Evolutionary conservation across 108 stramenopile species (phyloP), one percentile per base, ranked within the genome.

Genomic region (Skeletonema potamos): DNA sequence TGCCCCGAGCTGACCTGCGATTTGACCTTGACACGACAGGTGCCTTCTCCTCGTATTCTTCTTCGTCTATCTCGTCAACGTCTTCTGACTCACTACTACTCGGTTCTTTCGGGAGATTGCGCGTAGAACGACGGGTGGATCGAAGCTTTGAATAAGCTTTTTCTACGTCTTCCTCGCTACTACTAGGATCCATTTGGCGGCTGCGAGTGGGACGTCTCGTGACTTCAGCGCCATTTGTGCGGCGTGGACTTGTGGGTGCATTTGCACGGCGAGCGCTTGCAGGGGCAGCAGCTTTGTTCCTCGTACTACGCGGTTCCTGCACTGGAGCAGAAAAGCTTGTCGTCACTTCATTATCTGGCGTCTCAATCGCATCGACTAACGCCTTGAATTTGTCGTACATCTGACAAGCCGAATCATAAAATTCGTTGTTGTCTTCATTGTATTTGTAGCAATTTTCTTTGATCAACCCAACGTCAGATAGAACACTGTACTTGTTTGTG

Each of bases 371-470:
- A 60, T 72, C 76, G 13, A 81, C 75, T 44, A 86, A 44, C 1
- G 60, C 24, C 64, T 85, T 85, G 79, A 94, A 88, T 24, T 84
- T 73, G 0, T 76, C 37, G 43, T 79, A 75, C 87, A 94, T 82
- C 41, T 82, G 66, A 22, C 46, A 60, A 39, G 89, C 90, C 29
- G 76, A 34, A 12, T 54, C 72, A 9, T 77, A 73, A 33, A 90
- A 61, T 17, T 84, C 82, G 69, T 85, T 75, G 51, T 62, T 73
- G 12, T 66, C 75, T 34, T 85, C 86, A 58, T 94, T 94, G 83
- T 92, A 94, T 68, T 94, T 94, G 66, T 83, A 73, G 60, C 90
- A 94, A 67, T 94, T 94, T 26, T 94, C 93, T 27, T 87, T 78
- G 22, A 94, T 83, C 60, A 90, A 67, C 33, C 82, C 72, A 22